These are phyloP conservation scores for Corylus avellana DNA, from an alignment of 306 rosid genomes.

Conservation along the genomic window DNA sequence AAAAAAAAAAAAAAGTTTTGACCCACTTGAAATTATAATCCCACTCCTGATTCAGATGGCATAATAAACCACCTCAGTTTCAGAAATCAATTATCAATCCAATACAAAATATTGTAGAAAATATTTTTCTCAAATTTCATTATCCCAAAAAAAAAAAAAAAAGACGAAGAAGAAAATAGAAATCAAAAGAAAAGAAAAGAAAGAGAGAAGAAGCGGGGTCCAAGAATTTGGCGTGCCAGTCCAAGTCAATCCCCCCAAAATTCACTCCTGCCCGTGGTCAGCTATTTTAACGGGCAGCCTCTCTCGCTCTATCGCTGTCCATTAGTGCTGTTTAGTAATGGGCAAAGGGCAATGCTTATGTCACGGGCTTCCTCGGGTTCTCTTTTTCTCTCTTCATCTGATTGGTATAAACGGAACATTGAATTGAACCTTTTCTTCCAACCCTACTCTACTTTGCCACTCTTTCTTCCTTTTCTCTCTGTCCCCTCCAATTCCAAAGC, in stretches of 20 bases:
- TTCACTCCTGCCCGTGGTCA: conserved; percentile 37
- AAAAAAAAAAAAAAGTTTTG: too few relatives aligned
- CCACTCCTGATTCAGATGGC: too few relatives aligned
- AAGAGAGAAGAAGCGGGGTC: neutral
- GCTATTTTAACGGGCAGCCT: conserved; percentile 43
- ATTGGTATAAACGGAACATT: conserved; percentile 25
- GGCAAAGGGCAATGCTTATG: conserved; percentile 32
- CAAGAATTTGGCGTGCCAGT: conserved; percentile 56
- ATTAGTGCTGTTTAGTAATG: conserved; percentile 18
- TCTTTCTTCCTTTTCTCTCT: conserved; percentile 8
- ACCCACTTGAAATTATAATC: too few relatives aligned
- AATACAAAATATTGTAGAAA: too few relatives aligned
- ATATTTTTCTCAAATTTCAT: too few relatives aligned
- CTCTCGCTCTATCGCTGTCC: conserved; percentile 16
- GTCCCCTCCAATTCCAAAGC: conserved; percentile 32
- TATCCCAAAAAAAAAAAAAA: too few relatives aligned
- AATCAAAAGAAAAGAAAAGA: too few relatives aligned
- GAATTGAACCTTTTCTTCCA: conserved; percentile 15
- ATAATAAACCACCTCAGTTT: too few relatives aligned
- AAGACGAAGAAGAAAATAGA: neutral
- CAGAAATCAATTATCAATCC: too few relatives aligned
- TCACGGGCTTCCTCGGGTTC: conserved; percentile 56
- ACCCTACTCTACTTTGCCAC: conserved; percentile 1
- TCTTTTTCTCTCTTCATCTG: conserved; percentile 9
- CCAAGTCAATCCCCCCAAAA: conserved; percentile 26